Percentiles rank a stretch among this genome's conserved stretches.
Evolutionary conservation across 2,329 filamentous ascomycete species (phyloP).

Genomic region (Ophiostoma angusticollis): DNA sequence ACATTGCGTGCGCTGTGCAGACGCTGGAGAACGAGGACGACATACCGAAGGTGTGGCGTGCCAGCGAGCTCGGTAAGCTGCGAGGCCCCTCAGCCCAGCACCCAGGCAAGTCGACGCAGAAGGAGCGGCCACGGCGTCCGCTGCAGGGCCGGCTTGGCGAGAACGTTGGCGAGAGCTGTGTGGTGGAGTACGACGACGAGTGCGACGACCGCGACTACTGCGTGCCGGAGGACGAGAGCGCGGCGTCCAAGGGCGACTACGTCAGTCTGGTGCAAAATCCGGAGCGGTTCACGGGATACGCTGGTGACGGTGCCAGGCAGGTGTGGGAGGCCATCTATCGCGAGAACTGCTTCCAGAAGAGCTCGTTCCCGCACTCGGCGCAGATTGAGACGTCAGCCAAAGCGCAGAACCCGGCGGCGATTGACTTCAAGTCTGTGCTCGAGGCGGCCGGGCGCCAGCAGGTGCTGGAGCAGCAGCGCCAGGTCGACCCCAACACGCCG

Average conservation of each 20-base stretch:
- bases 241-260: constrained; percentile 81
- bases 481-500: constrained; percentile 39
- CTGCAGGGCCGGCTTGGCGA: constrained; percentile 74
- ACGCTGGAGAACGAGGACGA: constrained; percentile 93
- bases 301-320: constrained; percentile 69
- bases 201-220: constrained; percentile 96
- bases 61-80: constrained; percentile 81
- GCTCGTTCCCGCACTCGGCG: constrained; percentile 48
- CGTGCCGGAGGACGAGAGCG: constrained; percentile 85
- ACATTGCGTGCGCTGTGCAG: constrained; percentile 90
- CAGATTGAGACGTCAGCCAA: constrained; percentile 34
- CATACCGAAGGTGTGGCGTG: constrained; percentile 81
- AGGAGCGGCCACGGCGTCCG: constrained; percentile 57
- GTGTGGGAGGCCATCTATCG: constrained; percentile 96
- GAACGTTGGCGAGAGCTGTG: constrained; percentile 84
- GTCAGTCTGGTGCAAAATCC: constrained; percentile 89
- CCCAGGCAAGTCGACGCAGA: constrained; percentile 61
- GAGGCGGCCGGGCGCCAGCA: constrained; percentile 47
- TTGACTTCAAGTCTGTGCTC: constrained; percentile 49
- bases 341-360: constrained; percentile 84
- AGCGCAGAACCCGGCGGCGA: constrained; percentile 38
- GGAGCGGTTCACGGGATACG: constrained; percentile 89
- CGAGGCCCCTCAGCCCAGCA: constrained; percentile 86
- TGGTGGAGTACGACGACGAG: constrained; percentile 94
- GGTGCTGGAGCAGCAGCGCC: constrained; percentile 46